Conservation (phyloP, 495 filamentous ascomycete species). For the Penicillium manginii region DNA sequence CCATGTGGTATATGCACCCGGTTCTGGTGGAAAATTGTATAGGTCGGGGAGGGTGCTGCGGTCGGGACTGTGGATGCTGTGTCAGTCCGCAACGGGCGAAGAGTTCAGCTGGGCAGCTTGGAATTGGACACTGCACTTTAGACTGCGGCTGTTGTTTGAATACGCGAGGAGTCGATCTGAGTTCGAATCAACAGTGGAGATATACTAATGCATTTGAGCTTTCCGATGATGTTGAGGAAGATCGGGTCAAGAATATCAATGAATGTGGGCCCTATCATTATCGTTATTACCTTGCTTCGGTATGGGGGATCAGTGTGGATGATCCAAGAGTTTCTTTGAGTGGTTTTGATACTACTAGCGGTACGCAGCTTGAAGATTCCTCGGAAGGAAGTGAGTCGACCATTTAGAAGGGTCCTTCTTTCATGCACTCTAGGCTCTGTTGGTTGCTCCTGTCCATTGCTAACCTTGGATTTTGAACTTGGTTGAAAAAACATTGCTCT, state of each 20-base stretch:
- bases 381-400: background rate
- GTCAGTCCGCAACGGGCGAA: background rate
- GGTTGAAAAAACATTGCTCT: too few species aligned
- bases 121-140: constrained; percentile 3
- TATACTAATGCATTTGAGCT: constrained; percentile 1
- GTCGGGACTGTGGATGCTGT: background rate
- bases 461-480: too few species aligned
- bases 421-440: too few species aligned
- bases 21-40: background rate
- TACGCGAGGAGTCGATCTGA: background rate
- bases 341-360: too few species aligned
- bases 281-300: constrained; percentile 3
- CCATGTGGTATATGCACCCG: constrained; percentile 1
- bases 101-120: background rate
- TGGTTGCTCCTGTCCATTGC: too few species aligned
- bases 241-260: background rate
- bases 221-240: constrained; percentile 1
- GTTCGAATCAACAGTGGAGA: background rate
- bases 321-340: background rate
- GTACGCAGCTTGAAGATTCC: background rate
- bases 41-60: background rate
- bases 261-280: background rate
- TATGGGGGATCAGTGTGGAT: constrained; percentile 6
- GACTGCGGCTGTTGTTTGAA: constrained; percentile 1
- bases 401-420: background rate